Conservation (phyloP, 441 rosid genomes). For the Erodium trifolium region DNA sequence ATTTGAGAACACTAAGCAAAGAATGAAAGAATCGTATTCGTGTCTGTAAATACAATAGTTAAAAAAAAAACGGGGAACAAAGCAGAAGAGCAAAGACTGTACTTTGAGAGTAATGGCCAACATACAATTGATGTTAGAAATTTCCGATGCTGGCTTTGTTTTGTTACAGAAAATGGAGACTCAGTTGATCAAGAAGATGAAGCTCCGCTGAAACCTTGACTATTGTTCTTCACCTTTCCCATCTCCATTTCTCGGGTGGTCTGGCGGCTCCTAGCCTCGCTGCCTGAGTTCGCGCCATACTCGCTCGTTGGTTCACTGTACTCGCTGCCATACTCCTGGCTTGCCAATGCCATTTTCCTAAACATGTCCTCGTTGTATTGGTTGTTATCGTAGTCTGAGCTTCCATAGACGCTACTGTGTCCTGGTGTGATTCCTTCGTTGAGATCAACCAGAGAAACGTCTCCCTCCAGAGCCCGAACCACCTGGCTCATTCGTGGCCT, state of each 20-base stretch:
- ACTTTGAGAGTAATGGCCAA: too few relatives aligned
- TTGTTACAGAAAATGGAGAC: too few relatives aligned
- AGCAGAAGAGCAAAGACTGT: too few relatives aligned
- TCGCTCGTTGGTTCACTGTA: constrained; percentile 71
- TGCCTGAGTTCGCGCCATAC: constrained; percentile 65
- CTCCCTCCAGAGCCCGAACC: constrained; percentile 86
- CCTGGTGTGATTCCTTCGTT: constrained; percentile 87
- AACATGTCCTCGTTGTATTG: constrained; percentile 33
- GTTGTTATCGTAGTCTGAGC: constrained; percentile 74
- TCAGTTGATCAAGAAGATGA: constrained; percentile 11
- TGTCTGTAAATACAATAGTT: too few relatives aligned
- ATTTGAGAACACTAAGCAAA: too few relatives aligned
- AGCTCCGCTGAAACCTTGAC: constrained; percentile 37
- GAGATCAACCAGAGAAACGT: constrained; percentile 59
- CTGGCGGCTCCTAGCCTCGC: constrained; percentile 60
- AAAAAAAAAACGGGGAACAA: too few relatives aligned
- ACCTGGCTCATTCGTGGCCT: constrained; percentile 97
- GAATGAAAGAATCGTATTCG: too few relatives aligned
- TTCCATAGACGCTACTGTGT: constrained; percentile 60
- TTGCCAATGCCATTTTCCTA: constrained; percentile 66
- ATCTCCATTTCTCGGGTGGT: constrained; percentile 10
- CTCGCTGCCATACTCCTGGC: constrained; percentile 60
- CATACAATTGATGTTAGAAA: too few relatives aligned
- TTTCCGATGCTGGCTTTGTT: too few relatives aligned
- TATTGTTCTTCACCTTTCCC: constrained; percentile 34